phyloP scores from a whole-genome alignment of 2,329 filamentous ascomycete species.

The Nigrospora sphaerica region DNA sequence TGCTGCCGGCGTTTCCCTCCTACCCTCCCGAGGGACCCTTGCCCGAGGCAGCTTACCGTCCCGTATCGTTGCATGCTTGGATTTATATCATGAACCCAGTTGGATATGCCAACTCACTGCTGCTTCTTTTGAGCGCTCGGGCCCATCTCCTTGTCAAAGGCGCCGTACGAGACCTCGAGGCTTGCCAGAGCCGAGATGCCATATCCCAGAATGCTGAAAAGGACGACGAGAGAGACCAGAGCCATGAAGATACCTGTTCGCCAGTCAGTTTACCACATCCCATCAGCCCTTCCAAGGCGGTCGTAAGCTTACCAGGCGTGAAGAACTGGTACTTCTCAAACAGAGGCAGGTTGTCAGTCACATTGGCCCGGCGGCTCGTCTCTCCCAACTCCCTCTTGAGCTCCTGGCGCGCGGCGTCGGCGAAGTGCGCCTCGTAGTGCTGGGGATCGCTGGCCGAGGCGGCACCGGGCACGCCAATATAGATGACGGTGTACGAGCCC shows the following conservation, averaged over 20 bases:
- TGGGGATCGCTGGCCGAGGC: neutral
- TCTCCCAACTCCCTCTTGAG: conserved; percentile 54
- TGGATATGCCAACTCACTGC: conserved; percentile 24
- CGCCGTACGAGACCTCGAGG: conserved; percentile 84
- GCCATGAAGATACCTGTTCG: conserved; percentile 80
- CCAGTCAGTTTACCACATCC: neutral
- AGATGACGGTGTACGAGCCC: conserved; percentile 66
- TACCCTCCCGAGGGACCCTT: no score
- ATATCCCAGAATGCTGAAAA: conserved; percentile 71
- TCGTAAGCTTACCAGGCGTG: conserved; percentile 59
- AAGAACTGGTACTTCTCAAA: conserved; percentile 97
- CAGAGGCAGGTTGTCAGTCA: conserved; percentile 43
- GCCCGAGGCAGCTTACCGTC: no score
- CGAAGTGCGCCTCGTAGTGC: conserved; percentile 58
- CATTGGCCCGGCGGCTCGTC: conserved; percentile 29
- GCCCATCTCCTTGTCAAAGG: conserved; percentile 94
- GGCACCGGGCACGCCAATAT: conserved; percentile 55
- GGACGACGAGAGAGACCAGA: conserved; percentile 60
- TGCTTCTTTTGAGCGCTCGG: conserved; percentile 83
- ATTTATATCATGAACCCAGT: no score
- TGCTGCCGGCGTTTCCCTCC: no score
- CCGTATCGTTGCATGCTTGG: no score
- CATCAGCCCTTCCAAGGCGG: neutral
- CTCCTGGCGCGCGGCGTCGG: conserved; percentile 59
- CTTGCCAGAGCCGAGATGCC: conserved; percentile 71